These are phyloP conservation scores for Fusarium sp. DNA, from an alignment of 2,329 filamentous ascomycete genomes.

Conservation along the genomic window DNA sequence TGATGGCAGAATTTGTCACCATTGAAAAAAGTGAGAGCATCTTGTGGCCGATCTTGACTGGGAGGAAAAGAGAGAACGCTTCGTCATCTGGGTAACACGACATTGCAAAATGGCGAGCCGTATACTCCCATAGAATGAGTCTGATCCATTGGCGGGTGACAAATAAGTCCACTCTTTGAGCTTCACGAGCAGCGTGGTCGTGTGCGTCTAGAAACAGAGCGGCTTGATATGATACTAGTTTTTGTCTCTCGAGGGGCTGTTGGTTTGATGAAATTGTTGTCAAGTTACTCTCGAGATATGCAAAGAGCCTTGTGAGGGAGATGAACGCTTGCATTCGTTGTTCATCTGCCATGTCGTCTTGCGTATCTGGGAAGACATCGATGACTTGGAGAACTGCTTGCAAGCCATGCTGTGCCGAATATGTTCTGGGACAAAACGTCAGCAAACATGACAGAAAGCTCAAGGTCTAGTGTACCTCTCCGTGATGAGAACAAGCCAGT, in stretches of 20 bases:
- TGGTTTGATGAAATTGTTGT: conserved; percentile 27
- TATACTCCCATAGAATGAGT: conserved; percentile 43
- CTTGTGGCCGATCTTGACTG: conserved; percentile 40
- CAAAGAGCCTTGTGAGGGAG: conserved; percentile 37
- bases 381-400: conserved; percentile 38
- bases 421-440: conserved; percentile 10
- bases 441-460: neutral
- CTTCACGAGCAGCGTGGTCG: conserved; percentile 30
- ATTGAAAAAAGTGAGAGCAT: conserved; percentile 39
- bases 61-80: conserved; percentile 40
- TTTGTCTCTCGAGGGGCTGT: conserved; percentile 29
- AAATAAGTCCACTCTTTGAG: conserved; percentile 40
- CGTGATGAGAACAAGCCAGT: conserved; percentile 41
- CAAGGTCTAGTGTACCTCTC: conserved; percentile 6
- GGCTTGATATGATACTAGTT: conserved; percentile 33
- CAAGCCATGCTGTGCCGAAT: conserved; percentile 37
- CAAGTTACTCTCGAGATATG: conserved; percentile 36
- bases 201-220: conserved; percentile 27
- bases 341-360: conserved; percentile 26
- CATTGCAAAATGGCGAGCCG: conserved; percentile 40
- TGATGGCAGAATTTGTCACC: conserved; percentile 33
- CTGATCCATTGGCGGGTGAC: conserved; percentile 44
- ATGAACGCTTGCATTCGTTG: conserved; percentile 33
- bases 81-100: conserved; percentile 37
- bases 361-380: conserved; percentile 27